Evolutionary conservation across 2,329 filamentous ascomycete genomes (phyloP).

Genomic region (Hymenoscyphus albidus): DNA sequence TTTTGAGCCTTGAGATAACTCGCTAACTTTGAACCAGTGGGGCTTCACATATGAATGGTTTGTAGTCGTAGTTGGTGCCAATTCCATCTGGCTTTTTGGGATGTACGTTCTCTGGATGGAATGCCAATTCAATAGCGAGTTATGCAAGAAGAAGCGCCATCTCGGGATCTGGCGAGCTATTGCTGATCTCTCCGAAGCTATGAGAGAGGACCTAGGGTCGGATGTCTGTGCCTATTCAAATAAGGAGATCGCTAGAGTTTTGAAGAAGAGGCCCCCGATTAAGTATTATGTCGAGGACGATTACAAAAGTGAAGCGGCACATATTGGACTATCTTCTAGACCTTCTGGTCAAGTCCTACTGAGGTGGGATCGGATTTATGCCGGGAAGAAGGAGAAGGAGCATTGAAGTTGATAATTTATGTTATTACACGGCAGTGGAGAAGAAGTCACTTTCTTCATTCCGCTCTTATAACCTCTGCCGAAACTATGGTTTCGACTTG

Average conservation of each 20-base stretch:
- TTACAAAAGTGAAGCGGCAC: constrained; percentile 4
- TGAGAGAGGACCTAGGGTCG: constrained; percentile 19
- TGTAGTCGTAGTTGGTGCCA: constrained; percentile 11
- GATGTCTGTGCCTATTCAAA: constrained; percentile 18
- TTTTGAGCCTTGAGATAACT: background rate
- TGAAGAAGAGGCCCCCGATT: constrained; percentile 14
- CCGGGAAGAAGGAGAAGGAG: constrained; percentile 4
- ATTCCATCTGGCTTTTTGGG: constrained; percentile 14
- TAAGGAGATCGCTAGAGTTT: constrained; percentile 11
- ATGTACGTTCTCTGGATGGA: constrained; percentile 19
- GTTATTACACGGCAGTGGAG: no score
- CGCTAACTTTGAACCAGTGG: constrained; percentile 12
- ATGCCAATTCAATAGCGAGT: constrained; percentile 18
- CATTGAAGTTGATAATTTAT: background rate
- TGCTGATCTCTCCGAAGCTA: constrained; percentile 18
- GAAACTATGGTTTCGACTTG: no score
- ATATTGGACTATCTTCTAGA: constrained; percentile 18
- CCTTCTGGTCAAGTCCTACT: constrained; percentile 8
- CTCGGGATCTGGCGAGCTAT: constrained; percentile 19
- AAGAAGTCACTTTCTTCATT: no score
- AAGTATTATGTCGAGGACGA: constrained; percentile 15
- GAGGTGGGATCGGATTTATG: constrained; percentile 13
- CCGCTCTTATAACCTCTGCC: no score
- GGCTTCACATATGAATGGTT: constrained; percentile 22
- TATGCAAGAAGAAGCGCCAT: constrained; percentile 16